Evolutionary conservation across 2,329 filamentous ascomycete species (phyloP).

Genomic region (Sporothrix brunneoviolacea): DNA sequence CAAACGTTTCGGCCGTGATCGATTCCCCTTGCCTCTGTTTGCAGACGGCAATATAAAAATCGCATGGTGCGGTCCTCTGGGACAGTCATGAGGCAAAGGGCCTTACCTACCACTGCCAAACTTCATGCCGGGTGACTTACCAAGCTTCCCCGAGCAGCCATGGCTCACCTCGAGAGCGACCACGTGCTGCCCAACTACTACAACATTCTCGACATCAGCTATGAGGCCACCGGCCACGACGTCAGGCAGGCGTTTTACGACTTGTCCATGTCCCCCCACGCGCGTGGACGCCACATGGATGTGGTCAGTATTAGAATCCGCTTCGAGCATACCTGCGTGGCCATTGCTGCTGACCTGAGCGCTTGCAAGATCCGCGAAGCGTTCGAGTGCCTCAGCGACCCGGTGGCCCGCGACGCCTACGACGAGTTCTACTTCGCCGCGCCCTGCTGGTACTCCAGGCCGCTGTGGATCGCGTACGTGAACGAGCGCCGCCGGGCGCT

Average conservation of each 20-base stretch:
- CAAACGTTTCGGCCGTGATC: too few relatives aligned
- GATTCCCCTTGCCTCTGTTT: too few relatives aligned
- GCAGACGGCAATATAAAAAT: too few relatives aligned
- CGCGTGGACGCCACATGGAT: background rate
- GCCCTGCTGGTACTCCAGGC: constrained; percentile 9
- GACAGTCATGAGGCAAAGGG: background rate
- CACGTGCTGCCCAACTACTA: constrained; percentile 10
- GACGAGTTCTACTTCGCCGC: constrained; percentile 9
- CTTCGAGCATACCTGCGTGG: too few relatives aligned
- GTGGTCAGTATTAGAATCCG: constrained; percentile 1
- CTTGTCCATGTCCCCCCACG: background rate
- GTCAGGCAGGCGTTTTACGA: background rate
- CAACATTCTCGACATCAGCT: background rate
- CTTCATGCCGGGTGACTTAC: background rate
- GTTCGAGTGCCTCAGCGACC: constrained; percentile 6
- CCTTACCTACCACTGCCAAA: background rate
- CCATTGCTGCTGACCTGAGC: background rate
- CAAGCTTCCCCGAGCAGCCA: background rate
- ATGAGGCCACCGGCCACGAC: background rate
- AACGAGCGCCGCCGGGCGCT: constrained; percentile 5
- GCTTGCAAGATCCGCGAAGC: constrained; percentile 2
- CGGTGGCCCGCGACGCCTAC: constrained; percentile 6
- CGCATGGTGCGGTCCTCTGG: too few relatives aligned
- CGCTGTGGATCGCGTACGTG: constrained; percentile 3
- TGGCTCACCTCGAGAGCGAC: background rate